These are phyloP conservation scores for Metarhizium robertsii DNA, from an alignment of 2,329 filamentous ascomycete genomes.

Conservation along the genomic window DNA sequence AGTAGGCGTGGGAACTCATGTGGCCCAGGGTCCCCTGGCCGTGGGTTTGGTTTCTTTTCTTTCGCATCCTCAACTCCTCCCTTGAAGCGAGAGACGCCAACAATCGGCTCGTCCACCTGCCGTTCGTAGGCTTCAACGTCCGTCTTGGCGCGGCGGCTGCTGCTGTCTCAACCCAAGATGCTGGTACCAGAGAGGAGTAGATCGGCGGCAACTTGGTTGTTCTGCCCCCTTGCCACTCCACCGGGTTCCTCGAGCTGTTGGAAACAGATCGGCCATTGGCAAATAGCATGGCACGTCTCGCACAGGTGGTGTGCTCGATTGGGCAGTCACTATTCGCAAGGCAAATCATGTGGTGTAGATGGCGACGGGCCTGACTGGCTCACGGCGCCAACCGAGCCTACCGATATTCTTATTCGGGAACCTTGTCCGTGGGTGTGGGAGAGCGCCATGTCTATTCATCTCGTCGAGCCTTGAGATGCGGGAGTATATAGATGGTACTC, in stretches of 20 bases:
- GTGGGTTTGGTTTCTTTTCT: too few species aligned
- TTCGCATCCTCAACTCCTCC: too few species aligned
- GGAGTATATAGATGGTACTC: too few species aligned
- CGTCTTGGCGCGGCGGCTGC: not conserved
- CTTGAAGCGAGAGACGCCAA: conserved; percentile 13
- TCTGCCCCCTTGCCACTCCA: too few species aligned
- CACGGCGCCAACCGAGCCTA: conserved; percentile 1
- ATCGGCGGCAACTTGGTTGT: not conserved
- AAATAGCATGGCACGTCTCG: not conserved
- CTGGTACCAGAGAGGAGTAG: not conserved
- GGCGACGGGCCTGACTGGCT: not conserved
- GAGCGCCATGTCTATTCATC: too few species aligned
- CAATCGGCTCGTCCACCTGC: not conserved
- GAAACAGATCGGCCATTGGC: too few species aligned
- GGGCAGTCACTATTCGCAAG: not conserved
- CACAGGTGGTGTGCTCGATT: not conserved
- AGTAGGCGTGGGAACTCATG: too few species aligned
- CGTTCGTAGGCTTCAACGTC: not conserved
- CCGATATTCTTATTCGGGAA: not conserved
- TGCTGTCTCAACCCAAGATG: conserved; percentile 20
- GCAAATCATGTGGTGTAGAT: not conserved
- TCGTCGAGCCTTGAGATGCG: too few species aligned
- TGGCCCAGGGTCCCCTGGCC: too few species aligned
- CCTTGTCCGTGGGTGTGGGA: not conserved
- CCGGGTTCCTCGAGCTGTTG: too few species aligned